Evolutionary conservation across 257 asterid genomes (phyloP).

Genomic region (Linaria vulgaris): DNA sequence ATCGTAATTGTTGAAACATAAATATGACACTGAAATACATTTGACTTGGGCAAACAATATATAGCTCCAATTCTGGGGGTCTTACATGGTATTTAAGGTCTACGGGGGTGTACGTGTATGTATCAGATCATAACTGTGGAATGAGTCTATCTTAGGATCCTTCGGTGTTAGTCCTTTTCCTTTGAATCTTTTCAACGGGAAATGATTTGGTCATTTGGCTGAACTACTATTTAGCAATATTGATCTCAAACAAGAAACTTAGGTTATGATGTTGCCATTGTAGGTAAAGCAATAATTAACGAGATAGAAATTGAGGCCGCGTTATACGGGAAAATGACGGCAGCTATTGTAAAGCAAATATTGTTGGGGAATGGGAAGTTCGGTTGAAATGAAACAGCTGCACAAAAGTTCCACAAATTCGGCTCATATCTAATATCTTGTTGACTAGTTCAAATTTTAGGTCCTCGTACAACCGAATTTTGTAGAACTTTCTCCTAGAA

Average conservation of each 20-base stretch:
- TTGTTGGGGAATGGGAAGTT: slow-evolving; percentile 28
- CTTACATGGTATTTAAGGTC: not conserved
- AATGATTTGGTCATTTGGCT: not conserved
- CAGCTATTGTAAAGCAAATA: not conserved
- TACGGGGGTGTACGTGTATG: no score
- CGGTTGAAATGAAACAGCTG: slow-evolving; percentile 16
- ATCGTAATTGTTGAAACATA: no score
- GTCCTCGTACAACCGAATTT: slow-evolving; percentile 2
- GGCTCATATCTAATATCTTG: not conserved
- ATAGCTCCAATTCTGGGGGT: no score
- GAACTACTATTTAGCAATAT: not conserved
- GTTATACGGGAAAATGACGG: slow-evolving; percentile 28
- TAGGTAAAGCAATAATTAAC: no score
- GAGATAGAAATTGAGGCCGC: slow-evolving; percentile 9
- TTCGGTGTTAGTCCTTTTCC: slow-evolving; percentile 26
- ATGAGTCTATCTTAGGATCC: slow-evolving; percentile 38
- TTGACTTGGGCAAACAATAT: slow-evolving; percentile 4
- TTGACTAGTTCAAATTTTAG: not conserved
- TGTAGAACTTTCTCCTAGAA: no score
- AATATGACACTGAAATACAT: not conserved
- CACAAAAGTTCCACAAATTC: slow-evolving; percentile 4
- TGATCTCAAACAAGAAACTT: no score
- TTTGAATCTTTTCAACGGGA: slow-evolving; percentile 7
- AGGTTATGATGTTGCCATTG: slow-evolving; percentile 22
- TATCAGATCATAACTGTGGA: no score